Percentiles rank a stretch among this genome's conserved stretches.
Conservation (phyloP, 2,329 filamentous ascomycete species). For the Aspergillus ibericus region DNA sequence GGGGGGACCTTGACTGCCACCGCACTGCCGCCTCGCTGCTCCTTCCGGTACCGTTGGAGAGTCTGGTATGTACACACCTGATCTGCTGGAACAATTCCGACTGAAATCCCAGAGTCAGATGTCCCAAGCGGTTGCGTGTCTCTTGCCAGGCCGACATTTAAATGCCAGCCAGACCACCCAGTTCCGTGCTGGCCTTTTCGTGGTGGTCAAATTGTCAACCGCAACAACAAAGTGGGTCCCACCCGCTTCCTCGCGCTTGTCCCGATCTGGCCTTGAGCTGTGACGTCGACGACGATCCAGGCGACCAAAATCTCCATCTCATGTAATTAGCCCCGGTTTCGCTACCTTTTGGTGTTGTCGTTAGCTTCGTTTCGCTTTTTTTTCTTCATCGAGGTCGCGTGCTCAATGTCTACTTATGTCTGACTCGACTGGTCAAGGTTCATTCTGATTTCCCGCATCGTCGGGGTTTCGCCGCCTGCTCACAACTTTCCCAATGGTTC, state of each 20-base stretch:
- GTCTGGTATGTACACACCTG: neutral
- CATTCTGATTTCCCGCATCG: conserved; percentile 3
- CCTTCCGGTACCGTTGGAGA: neutral
- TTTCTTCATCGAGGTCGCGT: conserved; percentile 3
- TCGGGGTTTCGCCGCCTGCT: conserved; percentile 9
- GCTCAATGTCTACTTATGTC: neutral
- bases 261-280: conserved; percentile 9
- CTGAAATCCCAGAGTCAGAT: neutral
- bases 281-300: conserved; percentile 12
- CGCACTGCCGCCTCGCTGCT: neutral
- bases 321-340: neutral
- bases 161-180: neutral
- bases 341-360: neutral
- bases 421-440: neutral
- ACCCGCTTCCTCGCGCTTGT: conserved; percentile 9
- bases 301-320: neutral
- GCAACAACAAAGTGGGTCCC: neutral
- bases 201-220: neutral
- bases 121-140: neutral
- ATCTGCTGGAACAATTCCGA: neutral
- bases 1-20: neutral
- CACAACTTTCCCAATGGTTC: conserved; percentile 21
- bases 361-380: neutral
- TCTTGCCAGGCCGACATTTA: neutral
- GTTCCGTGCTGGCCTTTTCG: neutral